Base-by-base conservation (phyloP, 257 asterid species). In the Penstemon barbatus region DNA sequence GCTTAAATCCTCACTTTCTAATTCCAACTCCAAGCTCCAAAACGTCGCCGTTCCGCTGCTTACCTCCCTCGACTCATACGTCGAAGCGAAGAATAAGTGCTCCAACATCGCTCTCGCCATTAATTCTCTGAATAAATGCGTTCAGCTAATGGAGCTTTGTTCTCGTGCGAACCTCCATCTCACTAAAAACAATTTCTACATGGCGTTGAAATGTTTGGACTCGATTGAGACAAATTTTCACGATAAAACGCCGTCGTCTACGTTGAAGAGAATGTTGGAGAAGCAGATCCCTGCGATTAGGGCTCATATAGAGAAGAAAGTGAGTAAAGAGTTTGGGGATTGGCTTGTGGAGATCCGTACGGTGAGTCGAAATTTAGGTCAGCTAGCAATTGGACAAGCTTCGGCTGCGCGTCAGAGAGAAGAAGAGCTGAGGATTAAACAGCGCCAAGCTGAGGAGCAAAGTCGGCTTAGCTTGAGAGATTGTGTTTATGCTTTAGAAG, bases 381-480 rank as follows among this genome's bases (percentile, higher is more conserved):
- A 93, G 77, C 81, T 91, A 13, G 97, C 99, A n/a, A 90, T 93
- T 33, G 97, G 99, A 8, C 99, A 93, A 78, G 99, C 99, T 33
- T 90, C 99, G 0, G 96, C 99, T 3, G 92, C 87, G 19, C 83
- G 99, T 50, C 97, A 90, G 78, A 83, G 99, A 57, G 99, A 90
- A 72, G 99, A 93, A 67, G 99, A 93, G 77, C 78, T 89, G 51
- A 78, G 97, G 78, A 83, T 87, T 63, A 90, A 89, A 71, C 99
- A 93, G 82, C 82, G 99, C 54, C 88, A 90, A 75, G 99, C 97
- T 12, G 99, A 93, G 89, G 99, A 93, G 76, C 97, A 93, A 79
- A 93, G 96, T 72, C 82, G 96, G 75, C 87, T 93, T 53, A 90
- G 96, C 80, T 74, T 84, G 63, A 77, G 96, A 61, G 97, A 90